Conservation (phyloP, 106 monocot genomes). For the Phalaenopsis equestris region DNA sequence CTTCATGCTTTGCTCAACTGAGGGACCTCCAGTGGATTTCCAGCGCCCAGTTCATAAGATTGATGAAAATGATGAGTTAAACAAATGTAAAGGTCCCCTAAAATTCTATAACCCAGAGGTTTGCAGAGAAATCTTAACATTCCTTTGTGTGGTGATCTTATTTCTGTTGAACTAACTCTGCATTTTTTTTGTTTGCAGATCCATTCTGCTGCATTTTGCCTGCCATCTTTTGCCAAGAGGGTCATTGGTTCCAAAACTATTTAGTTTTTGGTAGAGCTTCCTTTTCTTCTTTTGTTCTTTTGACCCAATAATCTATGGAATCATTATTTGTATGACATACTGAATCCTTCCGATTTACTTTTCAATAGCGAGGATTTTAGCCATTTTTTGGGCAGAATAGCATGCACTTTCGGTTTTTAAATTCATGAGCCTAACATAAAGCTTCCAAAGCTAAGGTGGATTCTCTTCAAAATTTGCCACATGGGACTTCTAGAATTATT, state of each 20-base stretch:
- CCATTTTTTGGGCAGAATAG: background rate
- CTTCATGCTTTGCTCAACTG: constrained; percentile 98
- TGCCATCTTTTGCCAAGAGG: constrained; percentile 88
- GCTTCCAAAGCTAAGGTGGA: background rate
- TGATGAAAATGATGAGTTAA: constrained; percentile 41
- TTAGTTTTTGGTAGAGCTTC: background rate
- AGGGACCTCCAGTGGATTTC: constrained; percentile 73
- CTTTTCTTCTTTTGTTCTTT: background rate
- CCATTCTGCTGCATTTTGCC: constrained; percentile 81
- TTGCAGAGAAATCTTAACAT: background rate
- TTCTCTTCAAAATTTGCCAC: background rate
- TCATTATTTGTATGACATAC: background rate
- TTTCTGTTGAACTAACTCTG: background rate
- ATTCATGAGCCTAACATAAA: background rate
- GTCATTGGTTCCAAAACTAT: constrained; percentile 43
- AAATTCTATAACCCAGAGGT: constrained; percentile 92
- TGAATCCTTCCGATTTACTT: background rate
- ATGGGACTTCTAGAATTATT: no score
- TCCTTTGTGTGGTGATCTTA: background rate
- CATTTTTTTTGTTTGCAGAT: constrained; percentile 36
- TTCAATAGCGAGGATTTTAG: background rate
- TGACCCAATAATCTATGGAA: background rate
- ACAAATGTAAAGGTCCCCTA: constrained; percentile 44
- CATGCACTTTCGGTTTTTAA: no score
- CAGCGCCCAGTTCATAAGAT: constrained; percentile 55